Percentiles rank a stretch among this genome's conserved stretches.
phyloP scores from a whole-genome alignment of 2,329 filamentous ascomycete species.

The Acarospora socialis region DNA sequence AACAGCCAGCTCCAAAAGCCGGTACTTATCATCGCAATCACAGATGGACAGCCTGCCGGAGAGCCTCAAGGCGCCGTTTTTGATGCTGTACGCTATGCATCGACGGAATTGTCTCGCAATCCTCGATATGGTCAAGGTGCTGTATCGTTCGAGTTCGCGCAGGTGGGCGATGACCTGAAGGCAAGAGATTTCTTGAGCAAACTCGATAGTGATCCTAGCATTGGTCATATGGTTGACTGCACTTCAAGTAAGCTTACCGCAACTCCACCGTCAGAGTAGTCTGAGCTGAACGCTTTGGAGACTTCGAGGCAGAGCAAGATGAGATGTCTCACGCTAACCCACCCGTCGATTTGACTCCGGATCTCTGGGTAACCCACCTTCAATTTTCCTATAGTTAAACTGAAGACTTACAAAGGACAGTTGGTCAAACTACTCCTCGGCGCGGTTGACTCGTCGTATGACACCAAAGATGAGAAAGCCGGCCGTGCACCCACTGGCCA shows the following conservation, averaged over 20 bases:
- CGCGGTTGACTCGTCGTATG: constrained; percentile 51
- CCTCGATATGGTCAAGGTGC: constrained; percentile 42
- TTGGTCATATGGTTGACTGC: constrained; percentile 51
- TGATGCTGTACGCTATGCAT: constrained; percentile 42
- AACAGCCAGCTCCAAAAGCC: constrained; percentile 45
- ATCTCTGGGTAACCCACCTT: constrained; percentile 39
- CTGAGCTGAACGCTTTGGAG: constrained; percentile 22
- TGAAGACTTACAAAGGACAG: constrained; percentile 16
- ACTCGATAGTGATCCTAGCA: constrained; percentile 48
- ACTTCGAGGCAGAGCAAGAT: constrained; percentile 53
- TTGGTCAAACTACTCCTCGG: constrained; percentile 53
- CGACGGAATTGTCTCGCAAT: constrained; percentile 34
- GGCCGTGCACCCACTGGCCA: constrained; percentile 21
- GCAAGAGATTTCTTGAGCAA: constrained; percentile 49
- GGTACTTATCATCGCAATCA: constrained; percentile 50
- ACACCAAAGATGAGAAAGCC: constrained; percentile 49
- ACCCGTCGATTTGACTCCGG: constrained; percentile 48
- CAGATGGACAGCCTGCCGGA: constrained; percentile 51
- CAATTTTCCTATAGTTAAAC: background rate
- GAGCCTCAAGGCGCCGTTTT: constrained; percentile 43
- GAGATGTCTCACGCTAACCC: constrained; percentile 49
- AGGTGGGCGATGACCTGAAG: constrained; percentile 52
- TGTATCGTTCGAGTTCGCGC: constrained; percentile 54
- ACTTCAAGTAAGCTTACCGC: constrained; percentile 44
- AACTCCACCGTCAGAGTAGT: background rate